Base-by-base conservation (phyloP, 768 basidiomycete species). In the Suillus bovinus region DNA sequence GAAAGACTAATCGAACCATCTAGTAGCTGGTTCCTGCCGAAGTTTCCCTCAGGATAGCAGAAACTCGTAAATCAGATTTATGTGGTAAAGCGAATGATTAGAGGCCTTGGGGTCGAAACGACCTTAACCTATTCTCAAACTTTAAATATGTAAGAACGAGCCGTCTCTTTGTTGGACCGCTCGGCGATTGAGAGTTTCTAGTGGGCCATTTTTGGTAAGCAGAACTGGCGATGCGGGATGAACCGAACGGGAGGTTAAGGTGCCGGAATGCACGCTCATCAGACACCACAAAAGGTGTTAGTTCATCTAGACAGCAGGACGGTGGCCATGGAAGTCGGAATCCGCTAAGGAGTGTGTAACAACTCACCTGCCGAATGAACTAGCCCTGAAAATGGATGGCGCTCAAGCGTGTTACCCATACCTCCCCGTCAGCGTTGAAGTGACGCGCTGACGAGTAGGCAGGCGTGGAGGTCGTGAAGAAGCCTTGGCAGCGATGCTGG, bases 1-100 rank as follows among this genome's bases (percentile, higher is more conserved):
- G 87, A 91, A 91, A 91, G 90, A 91, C 90, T 89, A 90, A 91
- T 92, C 88, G 88, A 91, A 90, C 89, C 89, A 89, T 90, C 83
- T 89, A 90, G 88, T 90, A 89, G 88, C 89, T 90, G 88, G 88
- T 90, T 91, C 88, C 89, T 86, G 85, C 87, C 87, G 86, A 89
- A 90, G 87, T 89, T 90, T 90, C 88, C 87, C 88, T 84, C 82
- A 84, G 83, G 83, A 84, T 83, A 84, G 83, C 83, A 82, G 82
- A 82, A 79, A 80, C 82, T 83, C 81, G n/a, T n/a, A n/a, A n/a
- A n/a, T 79, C 80, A 82, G 80, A 80, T 81, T 83, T 84, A 83
- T 83, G 79, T 81, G 82, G 82, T 86, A 87, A 87, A 88, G 86
- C 87, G 87, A 90, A 90, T 90, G 89, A 90, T 89, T 91, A 90